Evolutionary conservation across 805 yeast species (phyloP).

Genomic region (Schizosaccharomyces octosporus): DNA sequence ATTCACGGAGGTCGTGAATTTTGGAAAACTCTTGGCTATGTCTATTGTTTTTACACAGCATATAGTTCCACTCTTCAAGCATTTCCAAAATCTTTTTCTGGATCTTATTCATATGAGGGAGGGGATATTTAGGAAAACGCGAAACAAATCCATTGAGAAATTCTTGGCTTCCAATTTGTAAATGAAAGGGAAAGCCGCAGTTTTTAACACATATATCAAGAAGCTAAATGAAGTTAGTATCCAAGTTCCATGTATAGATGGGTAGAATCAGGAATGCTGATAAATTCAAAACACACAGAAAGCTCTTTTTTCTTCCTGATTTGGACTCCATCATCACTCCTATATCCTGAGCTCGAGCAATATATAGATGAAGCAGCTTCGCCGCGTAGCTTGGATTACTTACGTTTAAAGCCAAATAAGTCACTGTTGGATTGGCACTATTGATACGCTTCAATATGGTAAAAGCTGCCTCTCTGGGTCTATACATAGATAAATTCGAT

Average conservation of each 20-base stretch:
- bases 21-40: slow-evolving; percentile 80
- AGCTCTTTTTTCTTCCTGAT: too few species aligned
- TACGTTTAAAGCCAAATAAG: slow-evolving; percentile 41
- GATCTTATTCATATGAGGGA: slow-evolving; percentile 54
- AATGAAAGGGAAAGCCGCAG: slow-evolving; percentile 91
- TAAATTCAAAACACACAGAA: too few species aligned
- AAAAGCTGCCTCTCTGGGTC: slow-evolving; percentile 75
- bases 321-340: too few species aligned
- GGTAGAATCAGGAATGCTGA: too few species aligned
- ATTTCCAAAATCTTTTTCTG: slow-evolving; percentile 71
- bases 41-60: slow-evolving; percentile 69
- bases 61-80: slow-evolving; percentile 92
- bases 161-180: slow-evolving; percentile 85
- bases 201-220: slow-evolving; percentile 84
- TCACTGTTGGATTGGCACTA: slow-evolving; percentile 60
- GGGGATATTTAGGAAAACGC: slow-evolving; percentile 85
- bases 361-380: too few species aligned
- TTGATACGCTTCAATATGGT: slow-evolving; percentile 63
- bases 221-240: slow-evolving; percentile 9
- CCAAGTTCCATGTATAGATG: not conserved
- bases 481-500: not conserved
- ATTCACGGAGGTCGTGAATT: slow-evolving; percentile 85
- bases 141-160: slow-evolving; percentile 81
- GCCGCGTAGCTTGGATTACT: not conserved
- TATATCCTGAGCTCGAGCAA: too few species aligned